Evolutionary conservation across 192 early-diverging fungal genomes (phyloP).

Genomic region (Chytriomyces confervae): DNA sequence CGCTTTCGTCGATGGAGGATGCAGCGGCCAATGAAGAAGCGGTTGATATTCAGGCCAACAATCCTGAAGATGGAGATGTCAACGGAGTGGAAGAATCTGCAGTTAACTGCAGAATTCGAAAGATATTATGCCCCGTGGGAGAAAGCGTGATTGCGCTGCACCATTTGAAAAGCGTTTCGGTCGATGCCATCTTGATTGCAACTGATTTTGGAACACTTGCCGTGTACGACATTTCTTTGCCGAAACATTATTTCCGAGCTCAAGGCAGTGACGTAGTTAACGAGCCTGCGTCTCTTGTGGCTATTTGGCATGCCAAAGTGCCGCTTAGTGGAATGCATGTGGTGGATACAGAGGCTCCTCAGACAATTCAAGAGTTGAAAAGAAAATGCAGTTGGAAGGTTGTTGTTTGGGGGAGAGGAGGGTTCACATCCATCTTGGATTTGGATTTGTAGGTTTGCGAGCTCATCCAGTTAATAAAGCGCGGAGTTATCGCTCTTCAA

Average conservation of each 20-base stretch:
- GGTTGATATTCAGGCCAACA: neutral
- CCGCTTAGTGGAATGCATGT: slow-evolving; percentile 29
- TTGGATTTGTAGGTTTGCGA: neutral
- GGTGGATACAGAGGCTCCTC: neutral
- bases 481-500: too few relatives aligned
- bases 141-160: slow-evolving; percentile 26
- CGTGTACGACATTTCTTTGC: slow-evolving; percentile 23
- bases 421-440: slow-evolving; percentile 20
- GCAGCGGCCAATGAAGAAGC: neutral
- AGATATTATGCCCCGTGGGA: slow-evolving; percentile 2
- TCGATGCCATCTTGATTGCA: slow-evolving; percentile 28
- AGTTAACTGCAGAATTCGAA: slow-evolving; percentile 14
- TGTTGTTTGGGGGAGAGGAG: slow-evolving; percentile 10
- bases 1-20: neutral
- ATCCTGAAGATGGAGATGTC: neutral
- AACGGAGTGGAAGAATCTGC: neutral
- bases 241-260: neutral
- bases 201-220: slow-evolving; percentile 35
- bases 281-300: neutral
- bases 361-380: slow-evolving; percentile 11
- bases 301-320: slow-evolving; percentile 18
- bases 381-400: slow-evolving; percentile 1
- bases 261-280: neutral
- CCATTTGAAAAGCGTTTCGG: slow-evolving; percentile 19
- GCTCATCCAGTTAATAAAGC: too few relatives aligned